Base-by-base conservation (phyloP, 805 yeast genomes). In the Wickerhamia fluorescens region DNA sequence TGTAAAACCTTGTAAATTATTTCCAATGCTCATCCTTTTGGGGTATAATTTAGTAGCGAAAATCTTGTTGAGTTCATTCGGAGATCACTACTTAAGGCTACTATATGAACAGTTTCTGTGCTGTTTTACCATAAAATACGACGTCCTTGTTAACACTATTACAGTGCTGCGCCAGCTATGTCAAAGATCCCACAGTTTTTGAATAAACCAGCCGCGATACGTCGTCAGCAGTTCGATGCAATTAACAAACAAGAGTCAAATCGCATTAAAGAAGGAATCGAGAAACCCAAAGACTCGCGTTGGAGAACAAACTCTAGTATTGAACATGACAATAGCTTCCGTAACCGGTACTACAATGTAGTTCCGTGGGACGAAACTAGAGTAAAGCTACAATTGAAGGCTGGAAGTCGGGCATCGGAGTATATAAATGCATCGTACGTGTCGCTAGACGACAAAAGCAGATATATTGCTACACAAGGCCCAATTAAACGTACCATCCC, bases 381-480 rank as follows among this genome's bases (percentile, higher is more conserved):
- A 14, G 66, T 61, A 1, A 35, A 29, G 20, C 41, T 63, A 16
- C 57, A 58, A 0, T 41, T 44, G 3, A 16, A 16, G 7, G 15
- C 30, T 4, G 36, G 20, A 6, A 15, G 25, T 4, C 36, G 42
- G 20, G 20, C 24, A 4, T 28, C 33, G 8, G 66, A 62, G 37
- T 63, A 61, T 36, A 58, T 60, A 20, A 63, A 63, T 38, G 70
- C 70, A 7, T 58, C 66, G 15, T 45, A 49, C 29, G 45, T 61
- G 14, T 24, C 31, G 3, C 19, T 27, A 18, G 23, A n/a, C 12
- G 5, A n/a, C 11, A 19, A 28, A 4, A 20, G 31, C 22, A 39
- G 36, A n/a, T 81, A 77, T 47, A 77, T 82, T 18, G 83, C 86
- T 0, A 63, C 81, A 2, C 94, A 82, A 45, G 94, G 89, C 2